Conservation (phyloP, 208 protist species). For the Blastocrithidia nonstop region DNA sequence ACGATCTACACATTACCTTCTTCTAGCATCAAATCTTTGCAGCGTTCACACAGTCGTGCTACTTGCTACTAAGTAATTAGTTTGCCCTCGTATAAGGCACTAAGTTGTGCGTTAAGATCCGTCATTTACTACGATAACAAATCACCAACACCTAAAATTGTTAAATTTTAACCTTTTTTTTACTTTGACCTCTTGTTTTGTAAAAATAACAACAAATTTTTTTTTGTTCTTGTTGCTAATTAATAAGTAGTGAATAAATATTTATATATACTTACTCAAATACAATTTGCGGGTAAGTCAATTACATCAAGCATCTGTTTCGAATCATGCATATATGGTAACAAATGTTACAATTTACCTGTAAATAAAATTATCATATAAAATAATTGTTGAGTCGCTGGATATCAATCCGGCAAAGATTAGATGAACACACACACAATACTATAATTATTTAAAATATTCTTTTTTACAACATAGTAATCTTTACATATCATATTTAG, state of each 20-base stretch:
- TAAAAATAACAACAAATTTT: background rate
- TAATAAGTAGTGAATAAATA: background rate
- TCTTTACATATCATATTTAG: too few species aligned
- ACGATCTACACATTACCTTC: slow-evolving; percentile 93
- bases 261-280: background rate
- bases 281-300: background rate
- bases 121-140: slow-evolving; percentile 8
- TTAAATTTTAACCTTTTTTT: too few species aligned
- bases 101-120: slow-evolving; percentile 48
- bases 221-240: background rate
- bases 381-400: too few species aligned
- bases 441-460: too few species aligned
- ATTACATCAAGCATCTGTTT: too few species aligned
- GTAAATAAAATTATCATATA: too few species aligned
- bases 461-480: too few species aligned
- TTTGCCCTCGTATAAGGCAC: slow-evolving; percentile 82
- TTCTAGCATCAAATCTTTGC: slow-evolving; percentile 81
- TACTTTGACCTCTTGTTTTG: too few species aligned
- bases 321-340: too few species aligned
- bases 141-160: background rate
- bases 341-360: too few species aligned
- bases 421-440: too few species aligned
- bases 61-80: slow-evolving; percentile 84
- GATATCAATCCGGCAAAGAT: too few species aligned
- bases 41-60: slow-evolving; percentile 73